Conservation (phyloP, 345 rosid species). For the Citrus sp. region DNA sequence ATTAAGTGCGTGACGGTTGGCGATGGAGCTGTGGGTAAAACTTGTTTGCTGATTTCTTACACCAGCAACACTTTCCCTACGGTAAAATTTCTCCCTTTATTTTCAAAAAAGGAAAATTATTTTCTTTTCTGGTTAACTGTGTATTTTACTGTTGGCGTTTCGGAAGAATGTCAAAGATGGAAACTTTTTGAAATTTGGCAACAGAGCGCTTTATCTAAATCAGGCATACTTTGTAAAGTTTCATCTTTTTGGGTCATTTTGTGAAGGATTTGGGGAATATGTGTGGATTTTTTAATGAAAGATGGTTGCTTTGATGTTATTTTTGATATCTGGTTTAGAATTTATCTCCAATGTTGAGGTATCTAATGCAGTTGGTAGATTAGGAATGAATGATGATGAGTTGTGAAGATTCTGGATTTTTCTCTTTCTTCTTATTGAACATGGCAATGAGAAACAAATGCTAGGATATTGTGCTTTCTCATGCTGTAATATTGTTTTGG, state of each 20-base stretch:
- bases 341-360: not conserved
- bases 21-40: slow-evolving; percentile 88
- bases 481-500: not conserved
- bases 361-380: not conserved
- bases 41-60: slow-evolving; percentile 82
- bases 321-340: not conserved
- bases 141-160: not conserved
- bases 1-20: slow-evolving; percentile 92
- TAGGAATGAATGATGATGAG: not conserved
- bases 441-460: not conserved
- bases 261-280: not conserved
- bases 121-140: not conserved
- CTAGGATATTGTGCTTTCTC: not conserved
- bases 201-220: not conserved
- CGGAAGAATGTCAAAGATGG: not conserved
- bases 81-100: slow-evolving; percentile 30
- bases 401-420: not conserved
- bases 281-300: not conserved
- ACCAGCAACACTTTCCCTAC: slow-evolving; percentile 85
- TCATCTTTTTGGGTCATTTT: not conserved
- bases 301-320: not conserved
- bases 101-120: too few species aligned
- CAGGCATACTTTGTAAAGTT: not conserved
- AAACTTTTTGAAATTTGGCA: not conserved
- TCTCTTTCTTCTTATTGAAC: not conserved